Conservation (phyloP, 306 rosid species). For the Datisca glomerata region DNA sequence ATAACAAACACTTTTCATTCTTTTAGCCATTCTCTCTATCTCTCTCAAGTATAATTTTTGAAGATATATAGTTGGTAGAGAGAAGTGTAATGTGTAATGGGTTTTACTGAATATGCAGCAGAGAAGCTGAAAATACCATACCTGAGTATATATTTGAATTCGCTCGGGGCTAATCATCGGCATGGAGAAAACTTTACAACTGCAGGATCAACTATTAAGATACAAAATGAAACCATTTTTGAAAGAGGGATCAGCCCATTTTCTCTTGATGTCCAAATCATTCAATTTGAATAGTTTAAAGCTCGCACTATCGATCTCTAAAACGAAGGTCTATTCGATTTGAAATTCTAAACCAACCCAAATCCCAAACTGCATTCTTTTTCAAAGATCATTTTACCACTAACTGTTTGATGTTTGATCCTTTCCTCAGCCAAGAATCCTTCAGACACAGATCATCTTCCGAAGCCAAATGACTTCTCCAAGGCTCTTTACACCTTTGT, state of each 20-base stretch:
- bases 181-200: not conserved
- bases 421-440: not conserved
- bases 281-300: not conserved
- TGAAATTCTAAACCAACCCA: not conserved
- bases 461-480: not conserved
- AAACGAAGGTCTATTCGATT: not conserved
- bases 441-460: not conserved
- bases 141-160: not conserved
- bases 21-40: not conserved
- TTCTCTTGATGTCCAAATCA: not conserved
- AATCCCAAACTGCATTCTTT: not conserved
- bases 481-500: constrained; percentile 12
- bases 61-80: too few species aligned
- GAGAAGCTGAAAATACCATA: not conserved
- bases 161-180: not conserved
- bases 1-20: too few species aligned
- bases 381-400: not conserved
- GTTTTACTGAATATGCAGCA: not conserved
- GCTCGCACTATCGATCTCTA: not conserved
- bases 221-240: not conserved
- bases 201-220: not conserved
- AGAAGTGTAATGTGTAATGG: not conserved
- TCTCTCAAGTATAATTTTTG: too few species aligned
- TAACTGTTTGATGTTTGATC: too few species aligned
- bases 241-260: not conserved